phyloP scores from a whole-genome alignment of 1,139 yeast genomes.

The Taiozyma sp. region DNA sequence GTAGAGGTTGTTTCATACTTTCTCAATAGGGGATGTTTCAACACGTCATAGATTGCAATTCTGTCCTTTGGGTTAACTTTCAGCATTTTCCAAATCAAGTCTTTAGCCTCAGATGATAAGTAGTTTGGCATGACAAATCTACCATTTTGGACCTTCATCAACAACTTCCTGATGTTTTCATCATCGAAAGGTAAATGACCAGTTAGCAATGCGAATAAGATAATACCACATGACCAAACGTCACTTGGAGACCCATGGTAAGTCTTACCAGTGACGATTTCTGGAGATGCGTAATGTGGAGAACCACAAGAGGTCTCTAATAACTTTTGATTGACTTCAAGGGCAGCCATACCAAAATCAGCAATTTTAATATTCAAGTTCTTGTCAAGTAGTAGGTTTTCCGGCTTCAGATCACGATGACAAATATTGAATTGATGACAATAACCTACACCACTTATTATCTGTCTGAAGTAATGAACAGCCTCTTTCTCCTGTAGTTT shows the following conservation, averaged over 20 bases:
- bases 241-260: conserved; percentile 98
- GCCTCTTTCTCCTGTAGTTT: conserved; percentile 88
- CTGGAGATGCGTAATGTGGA: conserved; percentile 98
- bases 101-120: conserved; percentile 78
- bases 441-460: conserved; percentile 86
- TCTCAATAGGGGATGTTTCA: conserved; percentile 71
- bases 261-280: conserved; percentile 88
- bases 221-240: conserved; percentile 98
- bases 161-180: conserved; percentile 81
- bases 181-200: conserved; percentile 98
- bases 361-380: conserved; percentile 91
- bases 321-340: conserved; percentile 79
- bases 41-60: conserved; percentile 68
- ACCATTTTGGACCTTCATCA: conserved; percentile 90
- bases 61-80: conserved; percentile 76
- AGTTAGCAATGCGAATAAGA: conserved; percentile 84
- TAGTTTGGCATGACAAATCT: conserved; percentile 78
- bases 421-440: conserved; percentile 93
- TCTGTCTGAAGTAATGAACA: conserved; percentile 84
- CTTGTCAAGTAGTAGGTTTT: conserved; percentile 82
- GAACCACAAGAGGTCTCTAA: conserved; percentile 97
- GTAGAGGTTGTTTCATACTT: conserved; percentile 47
- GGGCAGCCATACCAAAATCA: conserved; percentile 99
- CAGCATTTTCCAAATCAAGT: conserved; percentile 78
- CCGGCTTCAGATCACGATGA: conserved; percentile 96